These are phyloP conservation scores for Simmondsia chinensis DNA, from an alignment of 148 eudicot species.

Conservation along the genomic window DNA sequence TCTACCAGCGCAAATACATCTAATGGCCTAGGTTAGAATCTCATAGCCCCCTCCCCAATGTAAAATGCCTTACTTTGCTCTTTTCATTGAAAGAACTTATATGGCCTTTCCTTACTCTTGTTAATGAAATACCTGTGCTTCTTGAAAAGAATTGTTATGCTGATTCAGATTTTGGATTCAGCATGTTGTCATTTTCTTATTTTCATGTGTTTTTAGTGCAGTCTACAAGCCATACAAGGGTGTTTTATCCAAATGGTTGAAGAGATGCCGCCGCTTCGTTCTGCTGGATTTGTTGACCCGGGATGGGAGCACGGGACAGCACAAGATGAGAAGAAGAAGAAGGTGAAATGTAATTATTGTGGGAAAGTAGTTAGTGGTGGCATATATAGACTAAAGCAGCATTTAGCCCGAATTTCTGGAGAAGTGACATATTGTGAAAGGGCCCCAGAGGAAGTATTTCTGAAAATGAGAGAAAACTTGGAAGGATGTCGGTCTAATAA, in stretches of 20 bases:
- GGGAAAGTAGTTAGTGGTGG: constrained; percentile 97
- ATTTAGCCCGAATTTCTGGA: constrained; percentile 85
- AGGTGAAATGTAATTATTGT: constrained; percentile 92
- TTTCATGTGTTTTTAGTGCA: constrained; percentile 2
- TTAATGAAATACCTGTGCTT: too few species aligned
- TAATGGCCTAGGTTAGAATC: too few species aligned
- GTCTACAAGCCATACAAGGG: constrained; percentile 7
- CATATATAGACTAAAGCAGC: constrained; percentile 88
- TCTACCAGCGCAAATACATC: too few species aligned
- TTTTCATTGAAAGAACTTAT: too few species aligned
- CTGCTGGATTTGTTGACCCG: constrained; percentile 75
- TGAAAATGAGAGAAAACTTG: constrained; percentile 78
- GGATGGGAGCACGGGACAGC: constrained; percentile 98
- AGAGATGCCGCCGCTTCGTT: constrained; percentile 65
- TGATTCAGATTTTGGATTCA: too few species aligned
- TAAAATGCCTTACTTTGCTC: too few species aligned
- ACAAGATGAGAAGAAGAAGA: constrained; percentile 89
- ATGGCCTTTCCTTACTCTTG: too few species aligned
- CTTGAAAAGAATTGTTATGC: too few species aligned
- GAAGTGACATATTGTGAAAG: constrained; percentile 92
- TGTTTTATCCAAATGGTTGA: constrained; percentile 19
- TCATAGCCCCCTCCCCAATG: too few species aligned
- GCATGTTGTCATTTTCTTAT: background rate
- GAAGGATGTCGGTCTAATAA: constrained; percentile 69
- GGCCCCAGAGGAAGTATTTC: constrained; percentile 81